Conservation (phyloP, 176 grass and related monocot species). For the Thalia dealbata region DNA sequence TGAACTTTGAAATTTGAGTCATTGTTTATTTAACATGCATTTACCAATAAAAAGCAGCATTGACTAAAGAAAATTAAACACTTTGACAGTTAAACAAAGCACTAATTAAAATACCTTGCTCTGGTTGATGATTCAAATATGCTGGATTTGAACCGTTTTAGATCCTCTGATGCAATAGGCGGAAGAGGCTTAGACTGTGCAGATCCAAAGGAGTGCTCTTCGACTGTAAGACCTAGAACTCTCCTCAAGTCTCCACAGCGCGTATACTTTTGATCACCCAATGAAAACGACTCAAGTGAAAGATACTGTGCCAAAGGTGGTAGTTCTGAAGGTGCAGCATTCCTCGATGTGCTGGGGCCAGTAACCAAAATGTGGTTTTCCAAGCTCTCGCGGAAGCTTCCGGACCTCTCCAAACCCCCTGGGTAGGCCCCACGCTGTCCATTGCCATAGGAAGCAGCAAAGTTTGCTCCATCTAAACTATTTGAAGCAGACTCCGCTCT, state of each 20-base stretch:
- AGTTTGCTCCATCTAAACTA: slow-evolving; percentile 18
- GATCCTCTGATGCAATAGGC: slow-evolving; percentile 31
- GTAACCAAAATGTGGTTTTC: slow-evolving; percentile 18
- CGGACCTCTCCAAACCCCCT: slow-evolving; percentile 13
- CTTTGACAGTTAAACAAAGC: neutral
- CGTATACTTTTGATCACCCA: slow-evolving; percentile 41
- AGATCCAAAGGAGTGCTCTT: slow-evolving; percentile 38
- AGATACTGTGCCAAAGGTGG: slow-evolving; percentile 40
- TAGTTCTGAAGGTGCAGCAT: slow-evolving; percentile 19
- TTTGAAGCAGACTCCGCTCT: slow-evolving; percentile 18
- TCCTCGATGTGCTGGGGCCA: slow-evolving; percentile 29
- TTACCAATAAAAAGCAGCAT: neutral
- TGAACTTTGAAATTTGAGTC: neutral
- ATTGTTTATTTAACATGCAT: neutral
- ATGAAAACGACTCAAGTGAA: slow-evolving; percentile 32
- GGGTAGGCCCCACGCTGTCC: slow-evolving; percentile 20
- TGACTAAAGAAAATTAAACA: neutral
- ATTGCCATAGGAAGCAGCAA: slow-evolving; percentile 17
- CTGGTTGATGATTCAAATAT: slow-evolving; percentile 32
- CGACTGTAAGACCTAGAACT: slow-evolving; percentile 35
- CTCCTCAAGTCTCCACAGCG: slow-evolving; percentile 48
- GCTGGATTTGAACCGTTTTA: slow-evolving; percentile 52
- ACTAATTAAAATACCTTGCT: slow-evolving; percentile 30
- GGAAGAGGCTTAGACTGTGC: slow-evolving; percentile 37
- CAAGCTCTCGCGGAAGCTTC: slow-evolving; percentile 35